Evolutionary conservation across 2,329 filamentous ascomycete genomes (phyloP).

Genomic region (Trichoderma afroharzianum): DNA sequence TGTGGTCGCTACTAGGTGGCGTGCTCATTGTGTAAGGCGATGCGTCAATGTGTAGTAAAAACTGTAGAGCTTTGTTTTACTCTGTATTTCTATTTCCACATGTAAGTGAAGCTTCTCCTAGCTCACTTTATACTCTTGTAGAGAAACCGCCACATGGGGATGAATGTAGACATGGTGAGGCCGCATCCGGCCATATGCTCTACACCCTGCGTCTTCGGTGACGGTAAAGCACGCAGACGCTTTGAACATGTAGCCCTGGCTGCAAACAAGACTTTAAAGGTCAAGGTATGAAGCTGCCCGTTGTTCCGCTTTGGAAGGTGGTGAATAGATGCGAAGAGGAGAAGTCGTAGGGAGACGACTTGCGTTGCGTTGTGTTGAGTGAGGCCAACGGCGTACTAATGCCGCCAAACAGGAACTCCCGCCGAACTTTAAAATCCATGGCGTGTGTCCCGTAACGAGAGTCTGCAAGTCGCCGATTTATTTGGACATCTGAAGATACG

Average conservation of each 20-base stretch:
- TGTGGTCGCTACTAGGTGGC: not conserved
- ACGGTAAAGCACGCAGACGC: not conserved
- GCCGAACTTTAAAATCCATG: not conserved
- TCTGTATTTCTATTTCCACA: not conserved
- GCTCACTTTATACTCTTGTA: not conserved
- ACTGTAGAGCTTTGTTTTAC: not conserved
- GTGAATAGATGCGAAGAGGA: not conserved
- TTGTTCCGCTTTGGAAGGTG: not conserved
- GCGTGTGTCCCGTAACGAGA: not conserved
- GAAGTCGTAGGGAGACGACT: too few species aligned
- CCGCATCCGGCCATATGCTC: slow-evolving; percentile 2
- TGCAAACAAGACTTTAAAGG: not conserved
- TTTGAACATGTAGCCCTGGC: not conserved
- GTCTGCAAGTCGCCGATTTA: not conserved
- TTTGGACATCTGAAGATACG: not conserved
- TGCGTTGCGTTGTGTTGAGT: not conserved
- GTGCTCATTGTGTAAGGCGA: not conserved
- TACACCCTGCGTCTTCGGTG: not conserved
- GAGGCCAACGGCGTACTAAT: not conserved
- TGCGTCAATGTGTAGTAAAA: not conserved
- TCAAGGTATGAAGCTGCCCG: too few species aligned
- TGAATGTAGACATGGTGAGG: not conserved
- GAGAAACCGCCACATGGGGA: not conserved
- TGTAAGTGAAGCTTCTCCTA: not conserved
- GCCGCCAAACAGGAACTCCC: not conserved